Evolutionary conservation across 1,139 yeast genomes (phyloP), one percentile per base, ranked within the genome.

Genomic region (Blastobotrys proliferans): DNA sequence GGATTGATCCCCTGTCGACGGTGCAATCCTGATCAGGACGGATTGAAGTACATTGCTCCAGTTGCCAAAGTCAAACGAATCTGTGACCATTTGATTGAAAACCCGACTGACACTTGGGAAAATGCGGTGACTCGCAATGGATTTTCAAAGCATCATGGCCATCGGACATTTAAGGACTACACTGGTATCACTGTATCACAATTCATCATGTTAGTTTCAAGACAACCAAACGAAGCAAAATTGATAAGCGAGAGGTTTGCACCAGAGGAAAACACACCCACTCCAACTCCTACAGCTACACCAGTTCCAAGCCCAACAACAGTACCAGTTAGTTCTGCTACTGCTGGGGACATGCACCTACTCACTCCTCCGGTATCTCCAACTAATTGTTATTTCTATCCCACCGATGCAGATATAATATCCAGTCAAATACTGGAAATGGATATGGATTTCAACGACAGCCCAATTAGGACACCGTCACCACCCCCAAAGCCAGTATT

Each of bases 1-100:
- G 49, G 51, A 5, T 24, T 27, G 21, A 26, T 31, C 13, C 47
- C 54, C 2, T 51, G 55, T 29, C 35, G 38, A 20, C 44, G 55
- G 13, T 51, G 55, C 41, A 38, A 41, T n/a, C 53, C 55, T 2
- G 39, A 33, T 16, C 10, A 22, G 13, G 30, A 38, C 29, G 26
- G 25, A 5, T 14, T 26, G 24, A 17, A 26, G 21, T 22, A 18
- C 25, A 13, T 38, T 9, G 38, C 46, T 5, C 46, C 43, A 19
- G 34, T 11, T 14, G 28, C 30, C 13, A 40, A 36, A 10, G 46
- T 43, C 22, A 26, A 16, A 25, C n/a, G 21, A 3, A 24, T 42
- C 19, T 38, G 41, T 29, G 22, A 22, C 13, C 19, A 13, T n/a
- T 9, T 42, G 8, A 10, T 42, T 2, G 16, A 32, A 6, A 13